Percentiles rank a stretch among this genome's conserved stretches.
Conservation (phyloP, 768 basidiomycete species). For the Plicaturopsis crispa region DNA sequence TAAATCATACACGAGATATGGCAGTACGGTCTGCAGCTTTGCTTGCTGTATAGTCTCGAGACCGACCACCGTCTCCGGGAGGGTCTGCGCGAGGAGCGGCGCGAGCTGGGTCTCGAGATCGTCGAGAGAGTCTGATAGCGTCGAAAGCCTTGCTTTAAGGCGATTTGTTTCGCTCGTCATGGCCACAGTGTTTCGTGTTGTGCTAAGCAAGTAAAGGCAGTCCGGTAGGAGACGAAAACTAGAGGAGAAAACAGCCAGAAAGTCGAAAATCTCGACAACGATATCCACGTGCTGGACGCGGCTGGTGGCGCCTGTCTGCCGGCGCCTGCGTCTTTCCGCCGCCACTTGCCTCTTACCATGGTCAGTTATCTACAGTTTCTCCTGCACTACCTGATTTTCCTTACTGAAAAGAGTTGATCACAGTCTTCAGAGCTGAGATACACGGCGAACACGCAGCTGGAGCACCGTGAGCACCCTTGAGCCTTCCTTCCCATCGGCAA, state of each 20-base stretch:
- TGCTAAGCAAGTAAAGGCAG: no score
- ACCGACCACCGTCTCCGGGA: constrained; percentile 56
- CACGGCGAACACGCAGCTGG: constrained; percentile 72
- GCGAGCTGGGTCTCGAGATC: constrained; percentile 62
- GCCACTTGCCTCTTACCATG: constrained; percentile 12
- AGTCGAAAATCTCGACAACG: constrained; percentile 21
- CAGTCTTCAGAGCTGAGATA: constrained; percentile 91
- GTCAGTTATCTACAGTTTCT: constrained; percentile 11
- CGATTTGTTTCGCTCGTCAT: constrained; percentile 43
- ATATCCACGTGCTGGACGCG: no score
- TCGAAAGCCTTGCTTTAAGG: constrained; percentile 38
- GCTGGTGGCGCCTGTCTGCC: neutral
- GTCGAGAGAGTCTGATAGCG: constrained; percentile 52
- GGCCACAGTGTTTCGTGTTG: constrained; percentile 1
- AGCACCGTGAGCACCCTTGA: constrained; percentile 64
- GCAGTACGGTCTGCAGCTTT: constrained; percentile 69
- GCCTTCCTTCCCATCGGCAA: constrained; percentile 1
- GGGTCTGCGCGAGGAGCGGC: constrained; percentile 57
- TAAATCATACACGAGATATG: constrained; percentile 81
- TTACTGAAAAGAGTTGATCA: neutral
- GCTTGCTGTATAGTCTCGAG: constrained; percentile 75
- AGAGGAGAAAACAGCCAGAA: constrained; percentile 20
- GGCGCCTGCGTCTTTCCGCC: neutral
- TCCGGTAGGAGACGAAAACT: no score
- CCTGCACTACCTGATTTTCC: neutral